These are phyloP conservation scores for Epichloe gansuensis DNA, from an alignment of 2,329 filamentous ascomycete genomes.

Conservation along the genomic window DNA sequence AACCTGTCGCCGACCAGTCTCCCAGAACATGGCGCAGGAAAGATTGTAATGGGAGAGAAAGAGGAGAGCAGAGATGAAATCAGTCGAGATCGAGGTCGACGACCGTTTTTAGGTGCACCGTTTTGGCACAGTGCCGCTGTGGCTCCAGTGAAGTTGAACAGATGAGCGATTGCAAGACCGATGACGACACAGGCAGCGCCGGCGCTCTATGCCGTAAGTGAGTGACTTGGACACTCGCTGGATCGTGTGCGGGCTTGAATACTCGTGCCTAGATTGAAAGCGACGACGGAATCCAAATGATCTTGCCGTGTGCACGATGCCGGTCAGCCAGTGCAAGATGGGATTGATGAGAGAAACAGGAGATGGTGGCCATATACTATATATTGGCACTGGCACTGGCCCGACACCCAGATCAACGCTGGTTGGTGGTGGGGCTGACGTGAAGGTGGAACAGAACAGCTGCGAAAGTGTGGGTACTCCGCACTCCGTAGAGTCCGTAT, in stretches of 20 bases:
- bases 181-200: conserved; percentile 2
- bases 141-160: neutral
- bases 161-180: neutral
- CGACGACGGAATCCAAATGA: neutral
- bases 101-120: neutral
- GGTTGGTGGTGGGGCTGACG: too few relatives aligned
- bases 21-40: conserved; percentile 38
- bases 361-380: neutral
- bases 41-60: neutral
- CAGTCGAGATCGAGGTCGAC: neutral
- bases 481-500: too few relatives aligned
- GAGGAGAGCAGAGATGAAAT: neutral
- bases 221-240: neutral
- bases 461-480: too few relatives aligned
- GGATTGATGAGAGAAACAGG: neutral
- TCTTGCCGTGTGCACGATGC: neutral
- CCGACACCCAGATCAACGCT: too few relatives aligned
- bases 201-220: neutral
- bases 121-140: neutral
- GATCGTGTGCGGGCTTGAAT: neutral
- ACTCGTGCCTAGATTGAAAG: neutral
- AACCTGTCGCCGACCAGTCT: conserved; percentile 47
- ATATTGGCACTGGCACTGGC: too few relatives aligned
- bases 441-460: too few relatives aligned
- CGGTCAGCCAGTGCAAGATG: neutral